Evolutionary conservation across 306 rosid genomes (phyloP).

Genomic region (Carpinus viminea): DNA sequence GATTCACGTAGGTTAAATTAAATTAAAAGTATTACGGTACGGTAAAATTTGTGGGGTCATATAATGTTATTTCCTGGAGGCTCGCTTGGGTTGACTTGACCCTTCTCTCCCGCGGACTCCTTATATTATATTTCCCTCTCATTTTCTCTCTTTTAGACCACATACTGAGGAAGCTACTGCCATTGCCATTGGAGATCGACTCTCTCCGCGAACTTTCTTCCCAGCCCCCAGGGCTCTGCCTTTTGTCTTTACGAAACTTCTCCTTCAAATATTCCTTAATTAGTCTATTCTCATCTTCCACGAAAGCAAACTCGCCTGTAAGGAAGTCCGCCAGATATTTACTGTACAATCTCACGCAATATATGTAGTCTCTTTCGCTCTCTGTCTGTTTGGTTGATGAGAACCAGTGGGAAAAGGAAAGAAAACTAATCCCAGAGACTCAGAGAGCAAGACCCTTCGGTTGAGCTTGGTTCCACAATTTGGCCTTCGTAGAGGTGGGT

Average conservation of each 20-base stretch:
- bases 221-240: not conserved
- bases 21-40: no score
- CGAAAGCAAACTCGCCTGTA: not conserved
- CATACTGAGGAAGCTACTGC: no score
- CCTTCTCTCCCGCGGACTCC: not conserved
- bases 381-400: not conserved
- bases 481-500: constrained; percentile 1
- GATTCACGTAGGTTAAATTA: no score
- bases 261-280: not conserved
- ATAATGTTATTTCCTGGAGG: no score
- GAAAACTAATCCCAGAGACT: not conserved
- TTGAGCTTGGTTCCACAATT: not conserved
- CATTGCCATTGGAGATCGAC: no score
- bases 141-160: no score
- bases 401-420: not conserved
- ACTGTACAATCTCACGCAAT: not conserved
- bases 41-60: no score
- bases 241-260: constrained; percentile 9
- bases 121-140: no score
- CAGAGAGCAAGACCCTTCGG: not conserved
- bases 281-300: not conserved
- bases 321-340: not conserved
- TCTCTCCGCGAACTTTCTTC: constrained; percentile 16
- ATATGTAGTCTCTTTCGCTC: not conserved
- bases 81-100: not conserved